Evolutionary conservation across 2,329 filamentous ascomycete genomes (phyloP).

Genomic region (Sporothrix inflata): DNA sequence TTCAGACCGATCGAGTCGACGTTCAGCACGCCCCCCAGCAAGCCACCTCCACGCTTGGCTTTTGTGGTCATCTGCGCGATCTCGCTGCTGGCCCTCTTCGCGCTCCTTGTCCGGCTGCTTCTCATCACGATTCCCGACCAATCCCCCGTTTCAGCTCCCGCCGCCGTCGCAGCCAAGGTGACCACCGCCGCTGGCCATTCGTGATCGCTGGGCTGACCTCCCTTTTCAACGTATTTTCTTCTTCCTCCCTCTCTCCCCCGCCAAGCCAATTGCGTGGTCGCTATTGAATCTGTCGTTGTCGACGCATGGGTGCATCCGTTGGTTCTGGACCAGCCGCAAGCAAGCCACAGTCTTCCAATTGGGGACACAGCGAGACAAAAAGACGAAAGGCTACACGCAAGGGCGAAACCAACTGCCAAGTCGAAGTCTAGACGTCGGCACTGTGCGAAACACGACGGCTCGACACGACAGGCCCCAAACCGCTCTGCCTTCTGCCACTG

Average conservation of each 20-base stretch:
- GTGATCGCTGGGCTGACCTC: not conserved
- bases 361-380: not conserved
- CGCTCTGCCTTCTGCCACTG: too few relatives aligned
- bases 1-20: not conserved
- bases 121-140: not conserved
- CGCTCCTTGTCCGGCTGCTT: not conserved
- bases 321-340: not conserved
- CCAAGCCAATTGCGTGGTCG: not conserved
- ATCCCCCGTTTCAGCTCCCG: not conserved
- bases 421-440: too few relatives aligned
- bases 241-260: not conserved
- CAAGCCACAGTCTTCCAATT: not conserved
- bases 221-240: too few relatives aligned
- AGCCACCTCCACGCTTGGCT: not conserved
- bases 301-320: not conserved
- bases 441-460: too few relatives aligned
- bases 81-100: constrained; percentile 3
- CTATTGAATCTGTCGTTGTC: not conserved
- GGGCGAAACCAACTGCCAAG: not conserved
- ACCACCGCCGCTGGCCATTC: not conserved
- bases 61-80: not conserved
- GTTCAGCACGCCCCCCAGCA: not conserved
- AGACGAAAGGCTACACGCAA: too few relatives aligned
- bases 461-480: not conserved
- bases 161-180: not conserved